phyloP scores from a whole-genome alignment of 2,329 filamentous ascomycete species.

The Pseudogymnoascus sp. region DNA sequence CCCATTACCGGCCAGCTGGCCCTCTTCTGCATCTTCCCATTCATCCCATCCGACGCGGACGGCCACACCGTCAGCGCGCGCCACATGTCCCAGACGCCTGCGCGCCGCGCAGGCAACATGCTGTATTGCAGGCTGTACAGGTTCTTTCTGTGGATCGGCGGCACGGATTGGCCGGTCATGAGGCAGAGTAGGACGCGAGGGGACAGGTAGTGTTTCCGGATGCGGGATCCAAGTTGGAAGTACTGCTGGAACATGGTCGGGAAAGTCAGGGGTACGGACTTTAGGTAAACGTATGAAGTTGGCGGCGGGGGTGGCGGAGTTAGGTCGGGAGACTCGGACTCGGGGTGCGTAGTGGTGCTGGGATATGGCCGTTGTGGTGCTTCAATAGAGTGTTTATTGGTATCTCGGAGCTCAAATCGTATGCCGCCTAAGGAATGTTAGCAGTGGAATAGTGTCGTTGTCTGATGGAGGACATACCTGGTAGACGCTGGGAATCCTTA shows the following conservation, averaged over 20 bases:
- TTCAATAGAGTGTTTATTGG: constrained; percentile 37
- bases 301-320: constrained; percentile 31
- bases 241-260: constrained; percentile 97
- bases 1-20: constrained; percentile 5
- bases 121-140: constrained; percentile 96
- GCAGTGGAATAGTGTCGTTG: not conserved
- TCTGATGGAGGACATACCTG: constrained; percentile 47
- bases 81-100: constrained; percentile 83
- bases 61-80: constrained; percentile 23
- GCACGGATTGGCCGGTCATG: constrained; percentile 83
- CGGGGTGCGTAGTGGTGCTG: not conserved
- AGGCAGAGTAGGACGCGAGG: constrained; percentile 82
- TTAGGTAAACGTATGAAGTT: constrained; percentile 78
- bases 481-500: constrained; percentile 84
- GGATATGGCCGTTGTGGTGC: not conserved
- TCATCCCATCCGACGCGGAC: not conserved
- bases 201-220: constrained; percentile 91
- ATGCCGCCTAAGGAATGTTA: constrained; percentile 55
- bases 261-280: constrained; percentile 85
- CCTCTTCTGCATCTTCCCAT: constrained; percentile 12
- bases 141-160: constrained; percentile 88
- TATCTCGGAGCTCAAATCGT: constrained; percentile 80
- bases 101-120: constrained; percentile 80
- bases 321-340: not conserved
- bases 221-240: constrained; percentile 84